Evolutionary conservation across 2,329 filamentous ascomycete genomes (phyloP).

Genomic region (Diatrype stigma): DNA sequence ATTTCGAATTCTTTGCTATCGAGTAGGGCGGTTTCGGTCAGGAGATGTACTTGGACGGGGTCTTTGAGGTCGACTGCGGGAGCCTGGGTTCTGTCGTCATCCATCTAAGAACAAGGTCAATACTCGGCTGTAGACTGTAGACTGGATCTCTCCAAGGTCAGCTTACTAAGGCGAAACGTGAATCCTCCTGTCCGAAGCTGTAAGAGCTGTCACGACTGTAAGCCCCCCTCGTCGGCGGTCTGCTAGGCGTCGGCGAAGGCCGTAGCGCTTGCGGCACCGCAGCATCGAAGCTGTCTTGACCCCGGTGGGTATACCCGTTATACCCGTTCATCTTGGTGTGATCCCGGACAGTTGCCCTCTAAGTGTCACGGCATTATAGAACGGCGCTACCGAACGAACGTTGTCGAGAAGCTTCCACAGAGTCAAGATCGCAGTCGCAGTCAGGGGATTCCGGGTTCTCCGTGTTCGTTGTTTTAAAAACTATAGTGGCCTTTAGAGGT

Average conservation of each 20-base stretch:
- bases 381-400: neutral
- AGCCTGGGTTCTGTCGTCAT: slow-evolving; percentile 47
- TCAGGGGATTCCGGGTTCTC: no score
- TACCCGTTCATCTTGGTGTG: slow-evolving; percentile 25
- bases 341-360: slow-evolving; percentile 10
- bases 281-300: slow-evolving; percentile 21
- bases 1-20: slow-evolving; percentile 86
- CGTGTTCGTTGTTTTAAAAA: no score
- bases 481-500: neutral
- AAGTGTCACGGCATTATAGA: neutral
- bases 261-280: slow-evolving; percentile 16
- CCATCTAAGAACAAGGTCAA: slow-evolving; percentile 37
- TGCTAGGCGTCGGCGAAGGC: slow-evolving; percentile 33
- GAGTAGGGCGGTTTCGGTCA: slow-evolving; percentile 87
- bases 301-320: slow-evolving; percentile 17
- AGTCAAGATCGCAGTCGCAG: no score
- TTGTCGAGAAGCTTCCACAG: no score
- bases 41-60: slow-evolving; percentile 79
- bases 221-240: slow-evolving; percentile 52
- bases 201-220: slow-evolving; percentile 54
- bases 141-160: neutral
- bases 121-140: slow-evolving; percentile 1
- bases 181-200: slow-evolving; percentile 49
- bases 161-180: slow-evolving; percentile 56
- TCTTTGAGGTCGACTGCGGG: slow-evolving; percentile 62